These are phyloP conservation scores for Dipteronia dyeriana DNA, from an alignment of 345 rosid genomes.

Conservation along the genomic window DNA sequence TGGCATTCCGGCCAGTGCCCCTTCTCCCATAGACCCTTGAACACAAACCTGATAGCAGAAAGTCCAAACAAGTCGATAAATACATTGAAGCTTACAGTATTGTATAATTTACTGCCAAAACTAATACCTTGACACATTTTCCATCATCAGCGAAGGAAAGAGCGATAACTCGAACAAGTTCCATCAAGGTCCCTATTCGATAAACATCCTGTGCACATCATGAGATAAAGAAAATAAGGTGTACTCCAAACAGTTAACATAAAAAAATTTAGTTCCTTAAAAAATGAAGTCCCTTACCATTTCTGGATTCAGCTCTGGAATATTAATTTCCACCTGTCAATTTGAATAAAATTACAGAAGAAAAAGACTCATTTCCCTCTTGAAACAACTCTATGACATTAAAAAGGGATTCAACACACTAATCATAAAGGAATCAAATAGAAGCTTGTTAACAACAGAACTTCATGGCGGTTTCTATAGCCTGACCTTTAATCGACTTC, in stretches of 20 bases:
- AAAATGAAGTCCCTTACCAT: slow-evolving; percentile 50
- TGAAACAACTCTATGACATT: slow-evolving; percentile 4
- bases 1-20: slow-evolving; percentile 98
- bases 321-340: slow-evolving; percentile 85
- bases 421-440: background rate
- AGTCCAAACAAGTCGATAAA: slow-evolving; percentile 9
- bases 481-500: slow-evolving; percentile 71
- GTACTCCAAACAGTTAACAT: slow-evolving; percentile 3
- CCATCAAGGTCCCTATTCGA: slow-evolving; percentile 95
- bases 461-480: background rate
- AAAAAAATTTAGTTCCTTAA: background rate
- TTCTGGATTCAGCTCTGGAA: slow-evolving; percentile 95
- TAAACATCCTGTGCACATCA: slow-evolving; percentile 78
- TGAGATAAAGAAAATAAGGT: slow-evolving; percentile 12
- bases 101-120: background rate
- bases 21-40: slow-evolving; percentile 97
- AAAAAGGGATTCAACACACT: background rate
- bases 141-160: slow-evolving; percentile 97
- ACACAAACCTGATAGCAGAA: slow-evolving; percentile 77
- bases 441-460: slow-evolving; percentile 2
- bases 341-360: slow-evolving; percentile 6
- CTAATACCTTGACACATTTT: slow-evolving; percentile 89
- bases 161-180: slow-evolving; percentile 80
- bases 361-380: slow-evolving; percentile 3
- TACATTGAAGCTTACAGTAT: background rate